Conservation (phyloP, 768 basidiomycete species). For the Pisolithus tinctorius region DNA sequence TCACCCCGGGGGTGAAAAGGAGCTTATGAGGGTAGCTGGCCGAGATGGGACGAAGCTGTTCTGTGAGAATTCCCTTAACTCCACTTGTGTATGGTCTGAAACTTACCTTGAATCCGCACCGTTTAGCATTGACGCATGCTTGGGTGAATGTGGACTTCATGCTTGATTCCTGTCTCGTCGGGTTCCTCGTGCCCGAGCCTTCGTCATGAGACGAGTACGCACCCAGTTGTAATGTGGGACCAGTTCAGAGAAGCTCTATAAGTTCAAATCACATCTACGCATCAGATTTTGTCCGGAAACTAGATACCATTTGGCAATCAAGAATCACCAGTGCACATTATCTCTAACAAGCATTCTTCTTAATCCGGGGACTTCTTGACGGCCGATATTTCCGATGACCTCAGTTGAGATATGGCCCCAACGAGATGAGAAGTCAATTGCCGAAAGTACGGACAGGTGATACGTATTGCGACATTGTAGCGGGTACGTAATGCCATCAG, state of each 20-base stretch:
- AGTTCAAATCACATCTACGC: too few relatives aligned
- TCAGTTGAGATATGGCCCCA: neutral
- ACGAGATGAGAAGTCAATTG: too few relatives aligned
- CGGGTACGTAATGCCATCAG: neutral
- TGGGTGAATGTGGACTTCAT: conserved; percentile 98
- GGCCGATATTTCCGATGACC: too few relatives aligned
- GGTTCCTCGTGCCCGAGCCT: conserved; percentile 76
- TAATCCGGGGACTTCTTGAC: too few relatives aligned
- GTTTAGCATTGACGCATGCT: conserved; percentile 77
- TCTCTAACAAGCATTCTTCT: too few relatives aligned
- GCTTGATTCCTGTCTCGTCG: conserved; percentile 89
- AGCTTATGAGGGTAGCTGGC: conserved; percentile 92
- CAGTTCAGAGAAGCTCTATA: too few relatives aligned
- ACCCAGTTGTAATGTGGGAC: neutral
- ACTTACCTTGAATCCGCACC: neutral
- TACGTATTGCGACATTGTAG: neutral
- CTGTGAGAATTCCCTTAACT: conserved; percentile 44
- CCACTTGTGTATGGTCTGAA: neutral
- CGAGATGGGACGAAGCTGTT: conserved; percentile 94
- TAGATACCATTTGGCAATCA: too few relatives aligned
- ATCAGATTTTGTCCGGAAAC: too few relatives aligned
- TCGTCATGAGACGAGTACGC: conserved; percentile 24
- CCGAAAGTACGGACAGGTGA: neutral
- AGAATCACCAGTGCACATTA: too few relatives aligned
- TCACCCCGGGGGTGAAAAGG: conserved; percentile 92